Conservation (phyloP, 441 rosid genomes). For the Capsella rubella region DNA sequence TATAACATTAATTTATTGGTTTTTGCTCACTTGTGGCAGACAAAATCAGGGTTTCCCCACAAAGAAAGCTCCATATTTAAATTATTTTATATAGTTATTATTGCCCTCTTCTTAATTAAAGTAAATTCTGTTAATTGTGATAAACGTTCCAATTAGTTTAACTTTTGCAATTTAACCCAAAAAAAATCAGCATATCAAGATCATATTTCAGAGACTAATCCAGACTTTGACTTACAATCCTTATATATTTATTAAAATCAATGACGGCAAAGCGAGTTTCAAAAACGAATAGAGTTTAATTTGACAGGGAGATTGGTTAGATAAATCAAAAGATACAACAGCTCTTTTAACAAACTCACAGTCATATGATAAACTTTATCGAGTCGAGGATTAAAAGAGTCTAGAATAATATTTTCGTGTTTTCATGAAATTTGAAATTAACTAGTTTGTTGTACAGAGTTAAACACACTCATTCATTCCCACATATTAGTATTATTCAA, state of each 20-base stretch:
- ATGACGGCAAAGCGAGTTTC: background rate
- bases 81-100: slow-evolving; percentile 10
- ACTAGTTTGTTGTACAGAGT: slow-evolving; percentile 6
- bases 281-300: background rate
- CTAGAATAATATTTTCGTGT: background rate
- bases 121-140: slow-evolving; percentile 16
- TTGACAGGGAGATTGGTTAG: background rate
- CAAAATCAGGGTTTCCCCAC: slow-evolving; percentile 67
- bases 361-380: background rate
- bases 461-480: slow-evolving; percentile 3
- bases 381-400: background rate
- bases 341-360: background rate
- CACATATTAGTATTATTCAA: background rate
- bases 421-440: background rate
- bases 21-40: slow-evolving; percentile 62
- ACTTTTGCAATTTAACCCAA: background rate
- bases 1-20: slow-evolving; percentile 34
- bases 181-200: background rate
- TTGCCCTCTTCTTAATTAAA: slow-evolving; percentile 29
- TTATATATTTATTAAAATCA: background rate
- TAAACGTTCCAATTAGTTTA: background rate
- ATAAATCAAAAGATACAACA: background rate
- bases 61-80: slow-evolving; percentile 38
- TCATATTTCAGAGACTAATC: slow-evolving; percentile 1
- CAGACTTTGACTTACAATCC: background rate